Evolutionary conservation across 2,329 filamentous ascomycete species (phyloP).

Genomic region (Plenodomus tracheiphilus): DNA sequence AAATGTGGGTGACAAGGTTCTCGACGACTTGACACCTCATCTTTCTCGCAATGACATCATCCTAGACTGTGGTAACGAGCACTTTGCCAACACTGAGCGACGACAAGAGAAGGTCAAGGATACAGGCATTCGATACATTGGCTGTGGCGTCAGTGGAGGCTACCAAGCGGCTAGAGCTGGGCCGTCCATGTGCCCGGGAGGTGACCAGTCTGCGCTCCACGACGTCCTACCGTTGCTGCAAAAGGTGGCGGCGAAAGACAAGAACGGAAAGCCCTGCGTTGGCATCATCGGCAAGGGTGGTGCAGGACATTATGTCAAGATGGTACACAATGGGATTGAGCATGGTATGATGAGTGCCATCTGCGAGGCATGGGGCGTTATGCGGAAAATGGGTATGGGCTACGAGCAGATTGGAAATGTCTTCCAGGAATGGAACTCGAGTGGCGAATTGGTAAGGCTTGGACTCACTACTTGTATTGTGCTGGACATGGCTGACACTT

Average conservation of each 20-base stretch:
- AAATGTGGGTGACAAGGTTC: slow-evolving; percentile 51
- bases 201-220: slow-evolving; percentile 60
- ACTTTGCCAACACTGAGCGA: slow-evolving; percentile 66
- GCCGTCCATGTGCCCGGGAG: slow-evolving; percentile 69
- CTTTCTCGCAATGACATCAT: slow-evolving; percentile 66
- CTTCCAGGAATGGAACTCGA: slow-evolving; percentile 63
- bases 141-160: slow-evolving; percentile 69
- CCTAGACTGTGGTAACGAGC: slow-evolving; percentile 70
- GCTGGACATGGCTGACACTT: slow-evolving; percentile 1
- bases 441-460: slow-evolving; percentile 57
- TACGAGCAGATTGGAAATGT: slow-evolving; percentile 64
- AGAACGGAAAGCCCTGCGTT: slow-evolving; percentile 62
- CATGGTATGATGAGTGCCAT: slow-evolving; percentile 70
- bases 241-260: slow-evolving; percentile 65
- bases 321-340: slow-evolving; percentile 76
- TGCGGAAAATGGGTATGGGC: slow-evolving; percentile 61
- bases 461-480: background rate
- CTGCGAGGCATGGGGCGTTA: slow-evolving; percentile 67
- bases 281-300: slow-evolving; percentile 64
- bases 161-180: slow-evolving; percentile 69
- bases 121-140: slow-evolving; percentile 66
- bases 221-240: slow-evolving; percentile 64
- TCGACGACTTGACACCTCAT: slow-evolving; percentile 53
- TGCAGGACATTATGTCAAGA: slow-evolving; percentile 73
- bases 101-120: slow-evolving; percentile 61